Evolutionary conservation across 805 yeast species (phyloP).

Genomic region (Priceomyces carsonii): DNA sequence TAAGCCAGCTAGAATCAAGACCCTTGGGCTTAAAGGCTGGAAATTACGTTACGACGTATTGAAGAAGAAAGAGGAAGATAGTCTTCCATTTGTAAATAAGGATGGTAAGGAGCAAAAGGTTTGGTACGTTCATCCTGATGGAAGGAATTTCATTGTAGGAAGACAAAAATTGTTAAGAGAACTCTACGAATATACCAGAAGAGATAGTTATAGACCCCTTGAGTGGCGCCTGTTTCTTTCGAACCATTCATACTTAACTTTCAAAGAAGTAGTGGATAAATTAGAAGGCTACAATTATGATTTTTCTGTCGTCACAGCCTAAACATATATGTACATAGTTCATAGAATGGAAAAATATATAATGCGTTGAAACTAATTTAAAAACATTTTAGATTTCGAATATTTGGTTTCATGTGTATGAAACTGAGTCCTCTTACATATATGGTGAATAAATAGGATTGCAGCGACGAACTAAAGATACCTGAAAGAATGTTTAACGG

Average conservation of each 20-base stretch:
- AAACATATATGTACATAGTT: conserved; percentile 4
- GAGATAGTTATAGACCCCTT: conserved; percentile 43
- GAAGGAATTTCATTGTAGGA: conserved; percentile 57
- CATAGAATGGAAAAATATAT: not conserved
- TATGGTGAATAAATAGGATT: no score
- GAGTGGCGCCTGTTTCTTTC: conserved; percentile 49
- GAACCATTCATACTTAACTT: conserved; percentile 43
- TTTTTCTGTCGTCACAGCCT: conserved; percentile 27
- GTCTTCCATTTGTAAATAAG: conserved; percentile 35
- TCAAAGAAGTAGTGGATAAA: conserved; percentile 49
- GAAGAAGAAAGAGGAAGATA: conserved; percentile 38
- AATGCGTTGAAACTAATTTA: no score
- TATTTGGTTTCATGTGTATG: no score
- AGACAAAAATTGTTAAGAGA: conserved; percentile 59
- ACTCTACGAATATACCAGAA: conserved; percentile 53
- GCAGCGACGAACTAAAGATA: no score
- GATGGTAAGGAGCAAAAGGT: conserved; percentile 36
- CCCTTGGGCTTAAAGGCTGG: conserved; percentile 94
- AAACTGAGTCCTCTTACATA: no score
- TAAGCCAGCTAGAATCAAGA: conserved; percentile 85
- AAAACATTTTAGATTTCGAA: no score
- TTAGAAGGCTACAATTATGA: conserved; percentile 48
- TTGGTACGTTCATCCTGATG: conserved; percentile 49
- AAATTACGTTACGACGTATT: conserved; percentile 75
- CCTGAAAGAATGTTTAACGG: no score